phyloP scores from a whole-genome alignment of 176 grass and related monocot species.

The Triticum urartu region DNA sequence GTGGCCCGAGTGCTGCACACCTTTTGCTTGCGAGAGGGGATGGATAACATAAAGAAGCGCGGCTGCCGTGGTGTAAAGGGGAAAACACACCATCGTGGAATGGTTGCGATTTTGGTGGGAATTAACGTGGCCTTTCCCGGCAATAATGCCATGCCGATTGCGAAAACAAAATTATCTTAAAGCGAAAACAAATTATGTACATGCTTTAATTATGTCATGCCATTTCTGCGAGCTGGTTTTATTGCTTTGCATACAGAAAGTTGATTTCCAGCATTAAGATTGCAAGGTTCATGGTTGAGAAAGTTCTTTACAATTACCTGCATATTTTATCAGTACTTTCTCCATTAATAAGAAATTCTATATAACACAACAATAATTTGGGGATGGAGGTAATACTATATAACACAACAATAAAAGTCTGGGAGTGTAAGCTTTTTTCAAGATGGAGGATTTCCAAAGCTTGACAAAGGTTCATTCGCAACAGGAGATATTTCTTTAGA shows the following conservation, averaged over 20 bases:
- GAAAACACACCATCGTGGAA: neutral
- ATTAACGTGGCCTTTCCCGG: neutral
- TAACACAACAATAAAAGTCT: no score
- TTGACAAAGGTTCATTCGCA: neutral
- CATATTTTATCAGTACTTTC: no score
- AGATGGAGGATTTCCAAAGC: neutral
- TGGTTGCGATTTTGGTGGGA: neutral
- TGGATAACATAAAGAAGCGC: conserved; percentile 17
- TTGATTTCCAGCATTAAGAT: no score
- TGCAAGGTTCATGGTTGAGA: neutral
- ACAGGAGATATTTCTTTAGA: neutral
- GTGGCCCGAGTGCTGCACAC: neutral
- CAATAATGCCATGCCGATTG: conserved; percentile 13
- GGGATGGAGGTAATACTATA: no score
- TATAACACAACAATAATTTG: no score
- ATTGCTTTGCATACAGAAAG: neutral
- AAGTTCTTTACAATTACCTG: no score
- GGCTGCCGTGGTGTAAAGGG: conserved; percentile 14
- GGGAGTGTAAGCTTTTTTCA: no score
- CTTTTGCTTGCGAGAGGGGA: neutral
- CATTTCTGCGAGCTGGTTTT: neutral
- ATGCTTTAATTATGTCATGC: neutral
- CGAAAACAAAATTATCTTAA: neutral
- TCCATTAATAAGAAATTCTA: no score
- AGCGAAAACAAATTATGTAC: neutral